Conservation (phyloP, 2,329 filamentous ascomycete genomes). For the Magnaporthales sp. region DNA sequence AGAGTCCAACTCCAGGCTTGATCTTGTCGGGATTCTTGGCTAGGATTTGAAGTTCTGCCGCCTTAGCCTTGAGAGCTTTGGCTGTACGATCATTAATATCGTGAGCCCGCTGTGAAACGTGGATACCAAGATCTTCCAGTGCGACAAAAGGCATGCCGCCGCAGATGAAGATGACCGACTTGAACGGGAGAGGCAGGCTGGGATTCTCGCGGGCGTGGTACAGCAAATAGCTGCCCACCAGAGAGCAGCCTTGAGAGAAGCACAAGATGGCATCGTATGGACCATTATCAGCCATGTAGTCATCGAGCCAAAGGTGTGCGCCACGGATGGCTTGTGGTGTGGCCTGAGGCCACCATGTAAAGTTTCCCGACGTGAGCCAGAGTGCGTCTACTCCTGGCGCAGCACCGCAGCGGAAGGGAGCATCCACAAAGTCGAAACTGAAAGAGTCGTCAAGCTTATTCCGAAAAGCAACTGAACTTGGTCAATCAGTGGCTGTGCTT, state of each 20-base stretch:
- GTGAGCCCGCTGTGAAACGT: slow-evolving; percentile 21
- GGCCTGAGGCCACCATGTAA: slow-evolving; percentile 20
- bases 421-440: slow-evolving; percentile 25
- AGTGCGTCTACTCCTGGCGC: slow-evolving; percentile 24
- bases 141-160: slow-evolving; percentile 25
- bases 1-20: slow-evolving; percentile 20
- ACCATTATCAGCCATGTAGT: slow-evolving; percentile 21
- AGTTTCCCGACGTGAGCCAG: slow-evolving; percentile 18
- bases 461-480: slow-evolving; percentile 22
- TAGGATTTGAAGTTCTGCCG: slow-evolving; percentile 16
- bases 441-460: slow-evolving; percentile 20
- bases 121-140: slow-evolving; percentile 25
- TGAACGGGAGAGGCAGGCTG: slow-evolving; percentile 23
- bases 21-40: slow-evolving; percentile 18
- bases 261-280: slow-evolving; percentile 26
- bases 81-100: slow-evolving; percentile 18
- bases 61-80: slow-evolving; percentile 16
- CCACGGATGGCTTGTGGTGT: slow-evolving; percentile 21
- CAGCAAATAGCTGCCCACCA: slow-evolving; percentile 29
- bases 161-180: slow-evolving; percentile 29
- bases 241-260: slow-evolving; percentile 29
- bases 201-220: slow-evolving; percentile 24
- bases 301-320: slow-evolving; percentile 25
- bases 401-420: slow-evolving; percentile 19
- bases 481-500: neutral